A percentile compares a stretch with the other conserved stretches of the same genome.
phyloP scores from a whole-genome alignment of 768 basidiomycete genomes.

The Phaeolepiota aurea region DNA sequence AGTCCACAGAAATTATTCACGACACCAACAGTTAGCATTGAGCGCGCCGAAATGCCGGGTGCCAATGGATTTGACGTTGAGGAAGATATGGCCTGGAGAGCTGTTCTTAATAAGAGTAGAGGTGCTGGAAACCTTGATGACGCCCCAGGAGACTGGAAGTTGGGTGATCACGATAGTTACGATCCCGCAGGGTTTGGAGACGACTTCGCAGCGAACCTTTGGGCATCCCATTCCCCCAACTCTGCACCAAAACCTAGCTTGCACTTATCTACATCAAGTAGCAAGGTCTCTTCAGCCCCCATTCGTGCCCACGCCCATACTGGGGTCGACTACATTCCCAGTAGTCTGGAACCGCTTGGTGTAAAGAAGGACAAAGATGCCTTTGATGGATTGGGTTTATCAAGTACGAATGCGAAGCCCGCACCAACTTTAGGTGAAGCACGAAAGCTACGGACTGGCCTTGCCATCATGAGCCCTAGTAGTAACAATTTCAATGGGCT shows the following conservation, averaged over 20 bases:
- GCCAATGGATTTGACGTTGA: constrained; percentile 27
- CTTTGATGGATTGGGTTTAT: constrained; percentile 66
- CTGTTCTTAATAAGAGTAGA: constrained; percentile 14
- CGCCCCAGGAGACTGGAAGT: constrained; percentile 12
- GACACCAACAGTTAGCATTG: no score
- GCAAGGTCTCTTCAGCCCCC: constrained; percentile 5
- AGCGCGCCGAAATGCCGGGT: constrained; percentile 19
- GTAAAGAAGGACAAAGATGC: constrained; percentile 50
- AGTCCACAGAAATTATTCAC: constrained; percentile 20
- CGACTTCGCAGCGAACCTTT: constrained; percentile 51
- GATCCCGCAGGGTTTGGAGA: constrained; percentile 57
- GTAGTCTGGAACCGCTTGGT: not conserved
- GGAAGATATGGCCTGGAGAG: constrained; percentile 42
- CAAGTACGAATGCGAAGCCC: constrained; percentile 30
- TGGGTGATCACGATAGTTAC: constrained; percentile 3
- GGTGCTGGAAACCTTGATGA: constrained; percentile 35
- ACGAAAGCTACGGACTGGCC: constrained; percentile 59
- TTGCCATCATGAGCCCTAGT: constrained; percentile 41
- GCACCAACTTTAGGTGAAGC: constrained; percentile 72
- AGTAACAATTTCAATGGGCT: constrained; percentile 13
- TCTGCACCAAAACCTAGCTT: constrained; percentile 12
- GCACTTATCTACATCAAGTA: constrained; percentile 6
- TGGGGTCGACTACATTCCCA: constrained; percentile 5
- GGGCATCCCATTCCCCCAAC: constrained; percentile 39
- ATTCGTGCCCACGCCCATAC: constrained; percentile 20